A percentile compares a stretch with the other conserved stretches of the same genome.
phyloP scores from a whole-genome alignment of 2,329 filamentous ascomycete species.

The Rhytidhysteron rufulum region DNA sequence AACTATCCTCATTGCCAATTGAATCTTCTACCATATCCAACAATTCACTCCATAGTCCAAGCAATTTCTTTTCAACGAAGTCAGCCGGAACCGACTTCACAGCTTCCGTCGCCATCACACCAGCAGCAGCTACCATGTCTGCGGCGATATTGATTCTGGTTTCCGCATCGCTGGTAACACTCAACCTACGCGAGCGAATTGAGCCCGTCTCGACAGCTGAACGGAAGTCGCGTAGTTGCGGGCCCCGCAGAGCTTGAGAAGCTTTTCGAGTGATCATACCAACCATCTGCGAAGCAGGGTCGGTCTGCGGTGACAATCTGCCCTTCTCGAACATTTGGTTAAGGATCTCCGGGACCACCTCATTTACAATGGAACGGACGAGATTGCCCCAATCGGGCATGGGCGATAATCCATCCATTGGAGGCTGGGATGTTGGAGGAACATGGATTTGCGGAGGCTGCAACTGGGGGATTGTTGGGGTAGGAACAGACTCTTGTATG shows the following conservation, averaged over 20 bases:
- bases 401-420: not conserved
- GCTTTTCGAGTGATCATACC: conserved; percentile 22
- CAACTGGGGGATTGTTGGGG: conserved; percentile 2
- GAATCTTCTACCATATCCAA: conserved; percentile 30
- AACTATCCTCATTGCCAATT: conserved; percentile 29
- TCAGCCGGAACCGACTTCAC: conserved; percentile 24
- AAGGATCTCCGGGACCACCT: conserved; percentile 31
- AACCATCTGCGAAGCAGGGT: conserved; percentile 28
- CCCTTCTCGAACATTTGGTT: conserved; percentile 27
- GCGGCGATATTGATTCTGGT: conserved; percentile 27
- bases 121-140: conserved; percentile 30
- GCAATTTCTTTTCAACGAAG: conserved; percentile 31
- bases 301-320: conserved; percentile 13
- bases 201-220: conserved; percentile 16
- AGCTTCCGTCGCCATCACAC: conserved; percentile 25
- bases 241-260: conserved; percentile 18
- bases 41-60: conserved; percentile 27
- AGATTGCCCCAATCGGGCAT: conserved; percentile 23
- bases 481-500: conserved; percentile 6
- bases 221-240: conserved; percentile 7
- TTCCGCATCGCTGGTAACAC: conserved; percentile 23
- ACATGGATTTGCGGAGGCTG: not conserved
- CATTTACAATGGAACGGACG: conserved; percentile 28
- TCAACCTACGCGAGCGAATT: conserved; percentile 19
- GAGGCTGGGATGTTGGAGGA: not conserved